Evolutionary conservation across 2,329 filamentous ascomycete genomes (phyloP), one percentile per base, ranked within the genome.

Genomic region (Monilinia polystroma): DNA sequence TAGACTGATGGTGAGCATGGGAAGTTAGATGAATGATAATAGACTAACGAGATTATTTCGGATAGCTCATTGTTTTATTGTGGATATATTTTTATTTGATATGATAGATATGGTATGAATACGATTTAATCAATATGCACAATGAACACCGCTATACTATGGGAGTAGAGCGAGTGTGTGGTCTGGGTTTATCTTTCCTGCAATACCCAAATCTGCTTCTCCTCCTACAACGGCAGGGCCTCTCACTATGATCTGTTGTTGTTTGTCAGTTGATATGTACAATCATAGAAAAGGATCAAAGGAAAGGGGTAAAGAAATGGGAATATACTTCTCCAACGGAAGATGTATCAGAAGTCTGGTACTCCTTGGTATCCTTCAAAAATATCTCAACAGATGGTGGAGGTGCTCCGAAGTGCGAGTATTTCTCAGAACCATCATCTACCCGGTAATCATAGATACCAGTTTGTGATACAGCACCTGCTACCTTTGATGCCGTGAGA

Each of bases 391-490:
- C 84, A 72, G 87, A 90, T 70, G 90, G 91, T 52, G 95, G 76
- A 2, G 94, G 93, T 12, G 90, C 83, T 3, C 95, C 95, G 75
- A 98, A 97, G 77, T 96, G 93, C 14, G 82, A 81, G 65, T 77
- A 80, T 68, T 76, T 76, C 14, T 78, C 78, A 1, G 67, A 66
- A 72, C 70, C 70, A 76, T 52, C 78, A 49, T 78, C 80, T 69
- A 84, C 82, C 71, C 94, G 83, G 77, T 98, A 98, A 76, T 98
- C 94, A 75, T 91, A 96, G 51, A 93, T 84, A 69, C 91, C 88
- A 10, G 91, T 96, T 79, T 98, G 94, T 1, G 90, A 82, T n/a
- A 96, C 86, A 0, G 93, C 90, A 49, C 95, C 95, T 2, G 93
- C 94, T n/a, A 98, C 91, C 68, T 87, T 86, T 32, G 92, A 82